Conservation (phyloP, 768 basidiomycete genomes). For the Tulasnella sp. region DNA sequence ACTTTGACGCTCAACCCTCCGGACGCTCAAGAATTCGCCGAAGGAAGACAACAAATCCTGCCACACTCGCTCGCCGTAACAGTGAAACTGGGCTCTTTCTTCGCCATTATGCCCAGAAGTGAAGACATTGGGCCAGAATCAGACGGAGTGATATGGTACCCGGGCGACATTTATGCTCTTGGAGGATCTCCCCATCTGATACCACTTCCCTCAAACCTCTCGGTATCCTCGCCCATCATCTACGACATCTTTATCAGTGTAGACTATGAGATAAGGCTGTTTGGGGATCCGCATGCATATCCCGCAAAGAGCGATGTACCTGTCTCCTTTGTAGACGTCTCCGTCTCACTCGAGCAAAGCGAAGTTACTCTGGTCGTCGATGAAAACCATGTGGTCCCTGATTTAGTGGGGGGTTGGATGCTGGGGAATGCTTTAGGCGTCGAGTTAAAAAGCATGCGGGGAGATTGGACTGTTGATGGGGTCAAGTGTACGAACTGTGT, state of each 20-base stretch:
- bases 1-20: conserved; percentile 3
- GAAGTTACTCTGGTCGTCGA: not conserved
- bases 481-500: not conserved
- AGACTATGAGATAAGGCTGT: conserved; percentile 17
- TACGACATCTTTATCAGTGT: conserved; percentile 15
- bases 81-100: conserved; percentile 11
- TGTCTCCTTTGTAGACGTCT: not conserved
- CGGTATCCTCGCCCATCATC: not conserved
- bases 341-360: not conserved
- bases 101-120: conserved; percentile 7
- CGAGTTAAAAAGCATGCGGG: not conserved
- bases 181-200: not conserved
- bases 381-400: conserved; percentile 5
- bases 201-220: not conserved
- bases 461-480: not conserved
- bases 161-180: conserved; percentile 13
- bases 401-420: conserved; percentile 11
- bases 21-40: not conserved
- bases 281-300: conserved; percentile 12
- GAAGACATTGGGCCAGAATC: too few relatives aligned
- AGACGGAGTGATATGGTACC: not conserved
- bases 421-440: conserved; percentile 15
- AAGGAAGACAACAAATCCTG: too few relatives aligned
- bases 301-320: not conserved
- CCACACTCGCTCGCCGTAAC: not conserved